Evolutionary conservation across 768 basidiomycete species (phyloP), one percentile per base, ranked within the genome.

Genomic region (Coprinopsis sp.): DNA sequence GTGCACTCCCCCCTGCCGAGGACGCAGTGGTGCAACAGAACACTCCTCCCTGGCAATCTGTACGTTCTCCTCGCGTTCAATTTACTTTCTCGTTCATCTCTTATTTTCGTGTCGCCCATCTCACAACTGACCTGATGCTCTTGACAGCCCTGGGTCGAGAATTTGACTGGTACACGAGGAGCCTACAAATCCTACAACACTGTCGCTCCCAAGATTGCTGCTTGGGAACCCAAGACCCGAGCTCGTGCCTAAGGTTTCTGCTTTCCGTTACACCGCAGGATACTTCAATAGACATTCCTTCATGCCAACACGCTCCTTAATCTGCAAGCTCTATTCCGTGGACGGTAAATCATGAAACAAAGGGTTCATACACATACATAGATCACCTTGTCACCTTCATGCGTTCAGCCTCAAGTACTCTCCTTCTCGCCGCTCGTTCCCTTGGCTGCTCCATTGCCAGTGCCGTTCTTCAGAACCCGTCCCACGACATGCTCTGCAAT

Each of bases 151-250:
- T 91, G 83, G 76, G 59, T 77, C 1, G 93, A 96, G 72, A 95
- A 89, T 64, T 59, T 97, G 62, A 97, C 94, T 4, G 95, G 93
- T 11, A 96, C 94, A 6, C 74, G 91, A 36, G 95, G 91, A 40
- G 90, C 91, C 10, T 97, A 84, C 73, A 85, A 79, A 55, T 66
- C 89, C 0, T 98, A 97, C 67, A 90, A 90, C 59, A 97, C 95
- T 2, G 83, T 72, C 25, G 77, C 73, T 37, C 86, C 91, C 14
- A 96, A 96, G 70, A 72, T 91, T 52, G 72, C 74, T 24, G 77
- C 82, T 4, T 97, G 94, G 94, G 75, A 89, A 51, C 89, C 92
- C 18, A 86, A 82, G 62, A 73, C 81, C 27, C 56, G 68, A 21
- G 48, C 75, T 23, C 81, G 88, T 31, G 71, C 54, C 46, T 68